These are phyloP conservation scores for Butyriboletus loyo DNA, from an alignment of 768 basidiomycete species.

Conservation along the genomic window DNA sequence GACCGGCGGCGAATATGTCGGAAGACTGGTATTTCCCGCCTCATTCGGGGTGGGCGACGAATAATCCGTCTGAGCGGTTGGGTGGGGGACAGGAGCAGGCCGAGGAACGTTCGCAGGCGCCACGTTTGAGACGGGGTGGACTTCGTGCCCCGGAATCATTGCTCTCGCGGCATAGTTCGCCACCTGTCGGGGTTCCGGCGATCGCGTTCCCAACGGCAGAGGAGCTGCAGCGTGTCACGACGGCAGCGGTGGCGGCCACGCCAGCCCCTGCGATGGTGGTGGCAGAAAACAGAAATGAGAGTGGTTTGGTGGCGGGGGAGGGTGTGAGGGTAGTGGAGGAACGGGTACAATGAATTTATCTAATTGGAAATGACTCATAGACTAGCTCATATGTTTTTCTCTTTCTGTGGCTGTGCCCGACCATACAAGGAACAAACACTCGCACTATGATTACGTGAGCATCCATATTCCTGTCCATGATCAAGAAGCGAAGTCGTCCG, in stretches of 20 bases:
- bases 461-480: conserved; percentile 38
- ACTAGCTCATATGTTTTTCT: no score
- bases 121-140: conserved; percentile 66
- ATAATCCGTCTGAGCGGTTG: conserved; percentile 15
- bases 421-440: not conserved
- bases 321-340: conserved; percentile 9
- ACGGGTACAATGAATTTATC: conserved; percentile 13
- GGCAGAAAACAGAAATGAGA: conserved; percentile 11
- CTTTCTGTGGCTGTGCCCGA: not conserved
- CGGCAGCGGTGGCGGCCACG: conserved; percentile 5
- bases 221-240: conserved; percentile 19
- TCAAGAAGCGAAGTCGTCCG: conserved; percentile 74
- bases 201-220: conserved; percentile 22
- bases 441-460: conserved; percentile 8
- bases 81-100: conserved; percentile 30
- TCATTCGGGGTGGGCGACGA: conserved; percentile 19
- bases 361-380: conserved; percentile 3
- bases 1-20: conserved; percentile 25
- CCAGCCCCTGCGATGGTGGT: not conserved
- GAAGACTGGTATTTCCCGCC: conserved; percentile 35
- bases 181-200: conserved; percentile 21
- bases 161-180: conserved; percentile 46
- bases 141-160: conserved; percentile 62
- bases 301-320: not conserved
- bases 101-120: conserved; percentile 38